Conservation (phyloP, 805 yeast species). For the Schwanniomyces yamadae region DNA sequence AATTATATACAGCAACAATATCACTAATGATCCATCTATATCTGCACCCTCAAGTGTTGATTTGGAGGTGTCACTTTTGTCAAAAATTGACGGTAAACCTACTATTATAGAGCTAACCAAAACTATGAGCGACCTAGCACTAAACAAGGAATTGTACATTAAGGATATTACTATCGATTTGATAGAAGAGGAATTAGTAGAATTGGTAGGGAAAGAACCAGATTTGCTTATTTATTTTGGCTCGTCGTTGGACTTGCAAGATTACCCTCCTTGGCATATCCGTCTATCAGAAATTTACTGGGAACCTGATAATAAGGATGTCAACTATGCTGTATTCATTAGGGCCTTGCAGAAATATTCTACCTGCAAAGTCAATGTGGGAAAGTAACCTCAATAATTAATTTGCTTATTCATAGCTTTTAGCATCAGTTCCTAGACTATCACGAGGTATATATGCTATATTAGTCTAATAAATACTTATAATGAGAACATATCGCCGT, state of each 20-base stretch:
- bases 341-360: conserved; percentile 76
- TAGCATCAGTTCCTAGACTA: too few species aligned
- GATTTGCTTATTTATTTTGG: conserved; percentile 83
- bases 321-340: conserved; percentile 78
- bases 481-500: too few species aligned
- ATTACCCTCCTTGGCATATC: conserved; percentile 97
- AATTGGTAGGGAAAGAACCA: conserved; percentile 87
- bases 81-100: conserved; percentile 82
- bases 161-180: conserved; percentile 71
- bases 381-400: conserved; percentile 52
- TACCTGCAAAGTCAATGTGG: conserved; percentile 82
- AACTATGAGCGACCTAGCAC: conserved; percentile 76
- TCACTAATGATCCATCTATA: conserved; percentile 26
- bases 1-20: conserved; percentile 40
- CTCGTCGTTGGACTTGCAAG: conserved; percentile 85
- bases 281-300: conserved; percentile 87
- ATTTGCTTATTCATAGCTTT: too few species aligned
- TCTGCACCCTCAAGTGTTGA: conserved; percentile 38
- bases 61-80: conserved; percentile 64
- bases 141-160: conserved; percentile 55
- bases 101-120: conserved; percentile 85
- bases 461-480: too few species aligned
- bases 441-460: too few species aligned
- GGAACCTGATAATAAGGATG: conserved; percentile 82
- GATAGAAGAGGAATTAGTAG: conserved; percentile 70